Conservation (phyloP, 257 asterid species). For the Plantago major region DNA sequence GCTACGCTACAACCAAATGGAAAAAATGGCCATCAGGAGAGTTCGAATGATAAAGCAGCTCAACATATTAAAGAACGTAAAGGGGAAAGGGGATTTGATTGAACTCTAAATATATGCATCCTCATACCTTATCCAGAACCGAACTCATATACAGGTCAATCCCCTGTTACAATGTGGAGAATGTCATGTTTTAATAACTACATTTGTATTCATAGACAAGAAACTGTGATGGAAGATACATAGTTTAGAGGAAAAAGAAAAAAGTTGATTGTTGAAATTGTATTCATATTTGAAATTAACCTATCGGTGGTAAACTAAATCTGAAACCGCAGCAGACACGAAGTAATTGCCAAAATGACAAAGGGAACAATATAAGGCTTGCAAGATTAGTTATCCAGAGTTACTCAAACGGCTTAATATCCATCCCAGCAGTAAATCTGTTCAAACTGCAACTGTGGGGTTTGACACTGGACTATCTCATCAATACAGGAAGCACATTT, state of each 20-base stretch:
- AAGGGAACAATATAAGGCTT: not conserved
- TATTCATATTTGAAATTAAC: constrained; percentile 1
- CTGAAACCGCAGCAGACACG: not conserved
- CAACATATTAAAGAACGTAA: constrained; percentile 14
- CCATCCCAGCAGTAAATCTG: not conserved
- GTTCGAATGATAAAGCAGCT: constrained; percentile 27
- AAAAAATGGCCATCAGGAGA: constrained; percentile 27
- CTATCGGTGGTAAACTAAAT: not conserved
- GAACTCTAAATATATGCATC: constrained; percentile 11
- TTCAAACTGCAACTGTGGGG: no score
- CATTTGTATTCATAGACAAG: constrained; percentile 11
- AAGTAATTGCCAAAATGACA: not conserved
- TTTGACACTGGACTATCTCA: not conserved
- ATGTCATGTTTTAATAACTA: constrained; percentile 4
- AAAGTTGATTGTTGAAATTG: not conserved
- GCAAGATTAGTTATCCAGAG: not conserved
- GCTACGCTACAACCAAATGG: constrained; percentile 59
- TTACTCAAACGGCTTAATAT: not conserved
- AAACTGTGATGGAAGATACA: not conserved
- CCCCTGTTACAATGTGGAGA: constrained; percentile 54
- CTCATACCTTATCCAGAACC: constrained; percentile 64
- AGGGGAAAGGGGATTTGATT: not conserved
- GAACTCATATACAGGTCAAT: constrained; percentile 69
- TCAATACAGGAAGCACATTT: not conserved
- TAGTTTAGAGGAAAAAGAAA: not conserved